Evolutionary conservation across 441 rosid genomes (phyloP), one percentile per base, ranked within the genome.

Genomic region (Populus tomentosa): DNA sequence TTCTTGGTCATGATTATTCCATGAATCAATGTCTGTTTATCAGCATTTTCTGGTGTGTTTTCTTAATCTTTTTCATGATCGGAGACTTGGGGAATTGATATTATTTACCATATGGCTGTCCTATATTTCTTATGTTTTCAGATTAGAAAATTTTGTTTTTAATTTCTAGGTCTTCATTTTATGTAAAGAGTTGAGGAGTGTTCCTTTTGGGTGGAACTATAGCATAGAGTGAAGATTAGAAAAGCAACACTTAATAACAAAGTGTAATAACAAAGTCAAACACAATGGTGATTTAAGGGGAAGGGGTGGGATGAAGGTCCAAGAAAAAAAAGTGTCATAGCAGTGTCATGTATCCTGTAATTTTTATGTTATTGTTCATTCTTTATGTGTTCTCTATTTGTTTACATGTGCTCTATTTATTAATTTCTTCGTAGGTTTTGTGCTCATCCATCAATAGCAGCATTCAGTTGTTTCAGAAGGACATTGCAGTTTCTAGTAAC

Each of bases 401-500:
- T 30, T 71, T 36, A 18, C 71, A 30, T 71, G 46, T 56, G 64
- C 33, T 77, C 67, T 81, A 77, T 70, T 82, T 59, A 32, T 78
- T 75, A 30, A 75, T 77, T 80, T 13, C 24, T 81, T 76, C 85
- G 72, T 82, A 92, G 94, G 86, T 80, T 75, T 74, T 81, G 74
- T 38, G 75, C 84, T 83, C 87, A 80, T 72, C 81, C 72, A 46
- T 76, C 53, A 88, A 90, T 42, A 82, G 82, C 80, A 83, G 72
- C 63, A 32, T 81, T 78, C 87, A 81, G 68, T 74, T 85, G 79
- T 76, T 79, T 72, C 85, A 77, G 74, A 81, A 88, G 84, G 90
- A 87, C 71, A 79, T 79, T 77, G 78, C 86, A 77, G 79, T 82
- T 80, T 84, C 90, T 71, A 85, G 83, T 73, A 82, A 73, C 83